Base-by-base conservation (phyloP, 768 basidiomycete species). In the Trametes cinnabarina region DNA sequence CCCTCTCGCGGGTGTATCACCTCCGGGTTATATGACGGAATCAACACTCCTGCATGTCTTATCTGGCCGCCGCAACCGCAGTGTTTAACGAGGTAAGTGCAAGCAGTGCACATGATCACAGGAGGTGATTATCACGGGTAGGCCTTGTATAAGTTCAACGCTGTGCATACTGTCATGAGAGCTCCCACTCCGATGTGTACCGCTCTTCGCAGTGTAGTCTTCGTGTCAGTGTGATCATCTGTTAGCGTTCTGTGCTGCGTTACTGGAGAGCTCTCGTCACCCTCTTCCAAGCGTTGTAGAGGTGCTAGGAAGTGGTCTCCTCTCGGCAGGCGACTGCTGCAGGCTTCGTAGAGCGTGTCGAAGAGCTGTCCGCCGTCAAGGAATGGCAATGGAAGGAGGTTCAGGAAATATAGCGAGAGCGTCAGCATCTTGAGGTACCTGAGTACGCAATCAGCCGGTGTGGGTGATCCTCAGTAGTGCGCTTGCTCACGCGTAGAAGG, bases 381-480 rank as follows among this genome's bases (percentile, higher is more conserved):
- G 47, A 75, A 73, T 2, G 82, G 81, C 32, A 94, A 68, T 0
- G 93, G 92, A 22, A 94, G 77, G 25, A 91, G 79, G 69, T 95
- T 95, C 75, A 94, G 85, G 56, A 93, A 72, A 69, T 82, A 93
- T 1, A 95, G 75, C 3, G 91, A 93, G 30, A 94, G 70, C n/a
- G 85, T 84, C 2, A 89, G 78, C 66, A 83, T 81, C 32, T 75
- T 72, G 58, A 85, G 70, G 58, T 89, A 90, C 59, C 89, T 88
- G 43, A 3, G 3, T 5, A 10, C 22, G 47, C 10, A 25, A 14
- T n/a, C 40, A 20, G 47, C 7, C 15, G 7, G 14, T 7, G 35
- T 46, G 55, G 7, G 30, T 7, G 14, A 43, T 37, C 46, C 12
- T 28, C 22, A 22, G 26, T 23, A 1, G 11, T 19, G 19, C 3